Conservation (phyloP, 2,329 filamentous ascomycete genomes). For the Fusarium marasasianum region DNA sequence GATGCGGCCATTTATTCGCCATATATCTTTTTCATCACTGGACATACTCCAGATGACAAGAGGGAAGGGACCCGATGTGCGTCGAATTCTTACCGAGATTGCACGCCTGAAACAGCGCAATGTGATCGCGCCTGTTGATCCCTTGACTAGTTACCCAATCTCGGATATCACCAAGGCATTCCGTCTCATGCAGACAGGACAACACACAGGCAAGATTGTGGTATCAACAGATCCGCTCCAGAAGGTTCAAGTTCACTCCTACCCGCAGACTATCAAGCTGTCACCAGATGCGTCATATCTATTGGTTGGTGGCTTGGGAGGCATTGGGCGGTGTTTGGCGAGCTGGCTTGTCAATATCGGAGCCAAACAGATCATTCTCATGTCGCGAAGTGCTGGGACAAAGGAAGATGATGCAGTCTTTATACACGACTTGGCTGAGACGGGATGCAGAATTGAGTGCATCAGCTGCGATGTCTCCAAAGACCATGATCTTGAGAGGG, state of each 20-base stretch:
- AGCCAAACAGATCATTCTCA: neutral
- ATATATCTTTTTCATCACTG: neutral
- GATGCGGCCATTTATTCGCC: neutral
- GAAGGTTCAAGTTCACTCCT: neutral
- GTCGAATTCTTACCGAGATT: neutral
- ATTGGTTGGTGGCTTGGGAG: neutral
- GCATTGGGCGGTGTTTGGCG: neutral
- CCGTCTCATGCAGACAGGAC: neutral
- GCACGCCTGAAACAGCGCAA: neutral
- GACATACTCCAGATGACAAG: neutral
- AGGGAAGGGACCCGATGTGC: neutral
- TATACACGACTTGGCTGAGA: neutral
- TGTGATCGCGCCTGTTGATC: neutral
- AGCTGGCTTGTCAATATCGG: neutral
- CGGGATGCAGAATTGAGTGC: neutral
- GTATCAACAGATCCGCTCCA: neutral
- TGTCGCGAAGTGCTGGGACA: neutral
- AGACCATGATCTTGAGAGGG: neutral
- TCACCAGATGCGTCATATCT: neutral
- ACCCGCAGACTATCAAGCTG: neutral
- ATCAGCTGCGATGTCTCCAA: neutral
- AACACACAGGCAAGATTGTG: neutral
- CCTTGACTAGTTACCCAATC: neutral
- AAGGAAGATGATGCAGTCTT: neutral
- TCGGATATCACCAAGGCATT: neutral